These are phyloP conservation scores for Inga leiocalycina DNA, from an alignment of 306 rosid species.

Conservation along the genomic window DNA sequence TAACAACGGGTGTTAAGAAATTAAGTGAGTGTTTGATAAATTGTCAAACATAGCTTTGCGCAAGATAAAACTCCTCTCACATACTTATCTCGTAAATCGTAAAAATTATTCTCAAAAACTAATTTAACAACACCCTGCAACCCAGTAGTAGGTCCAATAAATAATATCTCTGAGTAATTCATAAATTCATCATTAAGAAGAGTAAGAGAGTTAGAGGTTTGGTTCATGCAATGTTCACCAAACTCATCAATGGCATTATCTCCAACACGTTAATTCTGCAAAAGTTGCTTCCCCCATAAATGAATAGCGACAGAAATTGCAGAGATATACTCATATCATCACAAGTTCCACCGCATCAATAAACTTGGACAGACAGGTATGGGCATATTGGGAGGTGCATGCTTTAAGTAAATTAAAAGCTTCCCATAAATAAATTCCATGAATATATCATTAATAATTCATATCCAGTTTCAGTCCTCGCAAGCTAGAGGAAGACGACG, in stretches of 20 bases:
- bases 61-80: too few species aligned
- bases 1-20: not conserved
- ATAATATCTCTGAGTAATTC: constrained; percentile 15
- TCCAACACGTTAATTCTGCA: constrained; percentile 34
- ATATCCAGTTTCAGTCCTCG: constrained; percentile 9
- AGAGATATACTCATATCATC: constrained; percentile 36
- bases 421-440: not conserved
- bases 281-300: constrained; percentile 47
- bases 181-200: constrained; percentile 17
- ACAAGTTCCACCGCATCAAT: constrained; percentile 27
- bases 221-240: constrained; percentile 47
- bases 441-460: not conserved
- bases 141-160: constrained; percentile 21
- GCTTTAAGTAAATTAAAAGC: constrained; percentile 26
- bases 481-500: not conserved
- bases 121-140: not conserved
- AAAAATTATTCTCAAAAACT: too few species aligned
- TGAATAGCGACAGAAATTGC: constrained; percentile 57
- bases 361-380: constrained; percentile 38
- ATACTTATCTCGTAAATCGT: too few species aligned
- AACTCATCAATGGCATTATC: constrained; percentile 49
- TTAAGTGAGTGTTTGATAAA: not conserved
- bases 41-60: too few species aligned
- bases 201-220: not conserved
- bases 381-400: constrained; percentile 46